Evolutionary conservation across 2,329 filamentous ascomycete genomes (phyloP).

Genomic region (Claviceps sp.): DNA sequence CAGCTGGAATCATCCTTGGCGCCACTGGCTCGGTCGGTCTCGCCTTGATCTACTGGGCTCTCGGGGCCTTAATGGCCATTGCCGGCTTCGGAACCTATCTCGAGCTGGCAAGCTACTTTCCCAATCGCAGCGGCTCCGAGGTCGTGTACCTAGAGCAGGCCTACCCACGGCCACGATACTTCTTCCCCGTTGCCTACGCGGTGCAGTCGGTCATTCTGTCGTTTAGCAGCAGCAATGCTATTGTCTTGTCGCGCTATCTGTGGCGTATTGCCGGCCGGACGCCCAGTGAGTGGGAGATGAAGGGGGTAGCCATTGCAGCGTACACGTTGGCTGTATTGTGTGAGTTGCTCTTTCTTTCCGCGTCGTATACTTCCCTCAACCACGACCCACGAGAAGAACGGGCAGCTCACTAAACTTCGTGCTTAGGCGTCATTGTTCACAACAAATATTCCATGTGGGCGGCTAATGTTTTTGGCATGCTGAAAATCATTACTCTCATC

Average conservation of each 20-base stretch:
- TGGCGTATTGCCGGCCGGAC: constrained; percentile 39
- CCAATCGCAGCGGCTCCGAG: constrained; percentile 51
- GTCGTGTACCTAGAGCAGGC: constrained; percentile 58
- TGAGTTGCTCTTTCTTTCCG: constrained; percentile 17
- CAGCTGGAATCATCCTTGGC: constrained; percentile 30
- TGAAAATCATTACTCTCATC: constrained; percentile 50
- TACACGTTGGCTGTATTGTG: constrained; percentile 46
- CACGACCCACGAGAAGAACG: too few relatives aligned
- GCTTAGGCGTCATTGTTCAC: constrained; percentile 29
- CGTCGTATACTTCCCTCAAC: too few relatives aligned
- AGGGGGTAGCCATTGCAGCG: constrained; percentile 51
- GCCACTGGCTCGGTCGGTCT: constrained; percentile 50
- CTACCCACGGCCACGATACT: constrained; percentile 48
- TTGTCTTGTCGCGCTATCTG: constrained; percentile 50
- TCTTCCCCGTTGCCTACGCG: constrained; percentile 52
- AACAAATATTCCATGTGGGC: constrained; percentile 44
- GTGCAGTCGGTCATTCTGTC: constrained; percentile 50
- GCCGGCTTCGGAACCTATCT: constrained; percentile 46
- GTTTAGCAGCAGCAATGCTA: constrained; percentile 52
- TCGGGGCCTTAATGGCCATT: constrained; percentile 45
- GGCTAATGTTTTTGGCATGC: constrained; percentile 40
- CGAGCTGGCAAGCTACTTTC: constrained; percentile 52
- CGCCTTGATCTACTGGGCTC: constrained; percentile 48
- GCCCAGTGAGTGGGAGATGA: constrained; percentile 48
- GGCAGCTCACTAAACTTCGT: background rate